A percentile compares a stretch with the other conserved stretches of the same genome.
Evolutionary conservation across 805 yeast genomes (phyloP).

Genomic region (Limtongozyma cylindracea): DNA sequence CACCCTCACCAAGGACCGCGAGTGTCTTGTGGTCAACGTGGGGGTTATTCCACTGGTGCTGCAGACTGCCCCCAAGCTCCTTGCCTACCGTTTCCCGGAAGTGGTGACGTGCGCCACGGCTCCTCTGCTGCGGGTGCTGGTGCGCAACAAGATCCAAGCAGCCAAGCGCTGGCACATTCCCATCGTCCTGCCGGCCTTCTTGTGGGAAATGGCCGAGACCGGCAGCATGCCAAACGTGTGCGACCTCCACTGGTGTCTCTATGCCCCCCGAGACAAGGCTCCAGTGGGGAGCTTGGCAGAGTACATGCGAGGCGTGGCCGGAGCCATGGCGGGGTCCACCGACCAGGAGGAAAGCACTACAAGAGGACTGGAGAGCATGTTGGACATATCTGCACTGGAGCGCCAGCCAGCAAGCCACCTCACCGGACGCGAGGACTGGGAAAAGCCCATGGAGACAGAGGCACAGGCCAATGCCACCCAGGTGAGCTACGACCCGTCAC

Average conservation of each 20-base stretch:
- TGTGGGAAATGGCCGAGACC: constrained; percentile 23
- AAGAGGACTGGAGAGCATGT: too few relatives aligned
- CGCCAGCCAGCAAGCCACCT: too few relatives aligned
- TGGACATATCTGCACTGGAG: too few relatives aligned
- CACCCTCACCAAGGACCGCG: constrained; percentile 21
- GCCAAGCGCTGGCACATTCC: constrained; percentile 34
- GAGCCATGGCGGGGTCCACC: too few relatives aligned
- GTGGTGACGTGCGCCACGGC: constrained; percentile 10
- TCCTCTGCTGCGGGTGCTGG: constrained; percentile 11
- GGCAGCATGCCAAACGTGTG: constrained; percentile 13
- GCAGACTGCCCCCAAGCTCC: constrained; percentile 14
- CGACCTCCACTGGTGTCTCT: constrained; percentile 28
- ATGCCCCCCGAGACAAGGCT: too few relatives aligned
- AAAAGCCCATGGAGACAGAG: too few relatives aligned
- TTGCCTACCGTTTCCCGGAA: constrained; percentile 7
- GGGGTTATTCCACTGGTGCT: constrained; percentile 16
- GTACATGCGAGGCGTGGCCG: too few relatives aligned
- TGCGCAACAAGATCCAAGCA: constrained; percentile 27
- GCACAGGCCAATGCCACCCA: too few relatives aligned
- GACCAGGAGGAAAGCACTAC: too few relatives aligned
- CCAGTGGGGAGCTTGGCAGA: too few relatives aligned
- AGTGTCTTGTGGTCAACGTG: constrained; percentile 28
- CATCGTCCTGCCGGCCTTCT: constrained; percentile 23
- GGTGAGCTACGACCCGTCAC: too few relatives aligned
- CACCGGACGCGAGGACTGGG: too few relatives aligned